Percentiles rank a stretch among this genome's conserved stretches.
These are phyloP conservation scores for Tetrastigma voinierianum DNA, from an alignment of 164 flowering plant genomes.

Conservation along the genomic window DNA sequence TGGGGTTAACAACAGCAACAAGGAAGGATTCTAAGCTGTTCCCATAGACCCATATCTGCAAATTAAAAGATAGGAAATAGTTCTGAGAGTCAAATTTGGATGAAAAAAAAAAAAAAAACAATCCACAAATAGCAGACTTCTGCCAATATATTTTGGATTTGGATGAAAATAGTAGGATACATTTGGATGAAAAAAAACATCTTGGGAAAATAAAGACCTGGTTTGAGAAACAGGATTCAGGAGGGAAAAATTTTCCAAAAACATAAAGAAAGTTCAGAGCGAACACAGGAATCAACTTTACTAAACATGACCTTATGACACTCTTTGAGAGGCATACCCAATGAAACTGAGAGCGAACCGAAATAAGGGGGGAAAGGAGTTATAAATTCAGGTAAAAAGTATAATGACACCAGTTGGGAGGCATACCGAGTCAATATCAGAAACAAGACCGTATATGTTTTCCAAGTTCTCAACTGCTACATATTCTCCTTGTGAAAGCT, in stretches of 20 bases:
- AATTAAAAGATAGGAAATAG: slow-evolving; percentile 7
- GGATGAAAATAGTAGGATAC: background rate
- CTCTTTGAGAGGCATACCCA: background rate
- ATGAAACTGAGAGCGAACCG: background rate
- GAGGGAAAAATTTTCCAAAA: no score
- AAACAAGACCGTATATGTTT: slow-evolving; percentile 64
- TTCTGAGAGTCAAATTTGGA: background rate
- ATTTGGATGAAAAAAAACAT: no score
- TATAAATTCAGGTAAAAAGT: no score
- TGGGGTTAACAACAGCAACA: slow-evolving; percentile 86
- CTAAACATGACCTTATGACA: no score
- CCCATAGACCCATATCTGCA: slow-evolving; percentile 95
- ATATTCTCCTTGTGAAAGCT: slow-evolving; percentile 99
- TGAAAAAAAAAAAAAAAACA: no score
- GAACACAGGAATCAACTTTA: no score
- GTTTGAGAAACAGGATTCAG: no score
- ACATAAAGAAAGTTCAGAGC: no score
- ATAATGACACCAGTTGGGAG: background rate
- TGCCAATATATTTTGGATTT: no score
- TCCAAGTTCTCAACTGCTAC: slow-evolving; percentile 97
- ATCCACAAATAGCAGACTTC: no score
- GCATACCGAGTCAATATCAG: slow-evolving; percentile 76
- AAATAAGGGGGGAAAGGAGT: background rate
- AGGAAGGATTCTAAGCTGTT: slow-evolving; percentile 93
- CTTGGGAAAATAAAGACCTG: no score